Evolutionary conservation across 148 eudicot species (phyloP).

Genomic region (Rheum nobile): DNA sequence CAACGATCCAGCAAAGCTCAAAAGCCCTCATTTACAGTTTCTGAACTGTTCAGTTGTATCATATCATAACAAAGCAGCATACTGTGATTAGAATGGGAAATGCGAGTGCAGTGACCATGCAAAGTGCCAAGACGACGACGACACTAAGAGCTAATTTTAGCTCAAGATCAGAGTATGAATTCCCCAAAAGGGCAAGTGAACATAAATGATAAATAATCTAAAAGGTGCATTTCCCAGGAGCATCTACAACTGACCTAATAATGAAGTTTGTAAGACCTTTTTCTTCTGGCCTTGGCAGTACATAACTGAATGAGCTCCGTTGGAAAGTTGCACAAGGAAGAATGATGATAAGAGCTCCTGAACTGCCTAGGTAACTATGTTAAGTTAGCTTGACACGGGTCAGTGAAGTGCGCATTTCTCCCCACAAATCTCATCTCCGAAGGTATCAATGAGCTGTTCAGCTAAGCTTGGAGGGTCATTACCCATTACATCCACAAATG

Average conservation of each 20-base stretch:
- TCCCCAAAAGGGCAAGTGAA: not conserved
- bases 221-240: not conserved
- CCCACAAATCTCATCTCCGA: constrained; percentile 32
- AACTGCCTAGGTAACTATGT: not conserved
- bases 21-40: too few relatives aligned
- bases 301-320: not conserved
- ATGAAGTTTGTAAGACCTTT: not conserved
- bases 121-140: not conserved
- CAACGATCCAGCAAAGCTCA: too few relatives aligned
- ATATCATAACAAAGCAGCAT: too few relatives aligned
- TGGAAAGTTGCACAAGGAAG: too few relatives aligned
- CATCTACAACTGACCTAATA: not conserved
- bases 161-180: not conserved
- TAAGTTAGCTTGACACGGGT: not conserved
- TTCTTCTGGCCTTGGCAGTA: not conserved
- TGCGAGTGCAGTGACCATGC: too few relatives aligned
- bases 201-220: not conserved
- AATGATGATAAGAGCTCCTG: too few relatives aligned
- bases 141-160: not conserved
- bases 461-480: constrained; percentile 56
- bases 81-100: too few relatives aligned
- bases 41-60: not conserved
- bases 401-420: constrained; percentile 5
- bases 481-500: constrained; percentile 36
- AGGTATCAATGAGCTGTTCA: constrained; percentile 56